Evolutionary conservation across 257 asterid species (phyloP), one percentile per base, ranked within the genome.

Genomic region (Ballota nigra): DNA sequence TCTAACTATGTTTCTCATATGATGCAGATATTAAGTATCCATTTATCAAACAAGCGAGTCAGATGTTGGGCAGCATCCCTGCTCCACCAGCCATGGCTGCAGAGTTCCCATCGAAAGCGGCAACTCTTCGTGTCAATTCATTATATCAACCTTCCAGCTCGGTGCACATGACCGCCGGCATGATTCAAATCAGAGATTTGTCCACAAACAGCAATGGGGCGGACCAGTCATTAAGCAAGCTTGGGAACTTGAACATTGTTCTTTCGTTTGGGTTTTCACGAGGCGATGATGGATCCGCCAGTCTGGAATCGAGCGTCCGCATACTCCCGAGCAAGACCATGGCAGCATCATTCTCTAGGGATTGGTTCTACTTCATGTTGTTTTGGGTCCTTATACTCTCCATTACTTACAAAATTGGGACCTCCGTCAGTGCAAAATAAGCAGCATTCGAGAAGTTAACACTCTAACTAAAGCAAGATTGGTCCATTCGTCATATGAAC

Each of bases 31-130:
- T 55, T 69, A 82, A 84, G 51, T 68, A 86, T 75, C 91, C 97
- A 53, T 89, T 81, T 75, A 64, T 83, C 70, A 85, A 86, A 75
- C 76, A 88, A 66, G 94, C 99, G 9, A 92, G 92, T 68, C 86
- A 77, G 2, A 87, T 92, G 97, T 63, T 92, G 90, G 96, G 91
- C 70, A 79, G 84, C 85, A 76, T 88, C 78, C 87, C 84, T 13
- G 96, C 98, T 69, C 96, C 98, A 23, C 89, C 97, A 5, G 98
- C 99, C 66, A 73, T 88, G 78, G 98, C 99, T 61, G 74, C 96
- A 6, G 99, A 95, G 74, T 87, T 89, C 23, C 94, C 98, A 63
- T 72, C 92, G 10, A 88, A 95, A 71, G 84, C 80, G 41, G 82
- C 84, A 0, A 57, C 81, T 70, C 86, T 66, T 28, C 89, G 66